Percentiles rank a stretch among this genome's conserved stretches.
Conservation (phyloP, 805 yeast genomes). For the Zygoascus tannicola region DNA sequence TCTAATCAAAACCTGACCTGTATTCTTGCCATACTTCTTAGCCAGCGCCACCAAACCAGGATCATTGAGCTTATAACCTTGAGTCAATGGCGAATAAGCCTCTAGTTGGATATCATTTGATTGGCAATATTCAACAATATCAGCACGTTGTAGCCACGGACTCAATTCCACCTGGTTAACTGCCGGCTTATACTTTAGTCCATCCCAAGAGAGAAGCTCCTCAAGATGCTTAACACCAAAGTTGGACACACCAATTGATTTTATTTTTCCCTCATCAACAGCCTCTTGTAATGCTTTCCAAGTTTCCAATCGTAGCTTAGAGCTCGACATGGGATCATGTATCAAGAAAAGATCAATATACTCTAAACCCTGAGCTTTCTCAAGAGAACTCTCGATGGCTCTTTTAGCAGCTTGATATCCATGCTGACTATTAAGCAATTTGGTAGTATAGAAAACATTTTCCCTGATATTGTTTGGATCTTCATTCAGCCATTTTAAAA, state of each 20-base stretch:
- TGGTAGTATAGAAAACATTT: slow-evolving; percentile 50
- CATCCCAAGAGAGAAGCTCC: slow-evolving; percentile 42
- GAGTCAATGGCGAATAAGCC: slow-evolving; percentile 74
- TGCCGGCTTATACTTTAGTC: slow-evolving; percentile 48
- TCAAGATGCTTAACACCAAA: slow-evolving; percentile 48
- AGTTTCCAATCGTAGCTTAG: slow-evolving; percentile 34
- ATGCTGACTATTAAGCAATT: slow-evolving; percentile 47
- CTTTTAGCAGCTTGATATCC: slow-evolving; percentile 28
- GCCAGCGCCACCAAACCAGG: slow-evolving; percentile 29
- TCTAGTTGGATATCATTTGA: slow-evolving; percentile 52
- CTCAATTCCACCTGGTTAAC: slow-evolving; percentile 78
- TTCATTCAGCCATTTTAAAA: slow-evolving; percentile 40
- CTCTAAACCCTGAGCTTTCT: slow-evolving; percentile 32
- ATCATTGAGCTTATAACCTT: slow-evolving; percentile 43
- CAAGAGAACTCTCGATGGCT: slow-evolving; percentile 51
- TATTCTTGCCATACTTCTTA: slow-evolving; percentile 32
- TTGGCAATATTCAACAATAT: slow-evolving; percentile 52
- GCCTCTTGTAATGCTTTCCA: slow-evolving; percentile 51
- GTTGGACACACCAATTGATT: slow-evolving; percentile 56
- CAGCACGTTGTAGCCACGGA: slow-evolving; percentile 71
- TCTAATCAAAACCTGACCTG: slow-evolving; percentile 40
- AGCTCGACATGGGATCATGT: slow-evolving; percentile 37
- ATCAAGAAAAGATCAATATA: slow-evolving; percentile 66
- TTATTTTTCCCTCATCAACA: slow-evolving; percentile 41
- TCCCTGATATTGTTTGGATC: slow-evolving; percentile 47